Conservation (phyloP, 148 eudicot genomes). For the Chenopodium berlandieri region DNA sequence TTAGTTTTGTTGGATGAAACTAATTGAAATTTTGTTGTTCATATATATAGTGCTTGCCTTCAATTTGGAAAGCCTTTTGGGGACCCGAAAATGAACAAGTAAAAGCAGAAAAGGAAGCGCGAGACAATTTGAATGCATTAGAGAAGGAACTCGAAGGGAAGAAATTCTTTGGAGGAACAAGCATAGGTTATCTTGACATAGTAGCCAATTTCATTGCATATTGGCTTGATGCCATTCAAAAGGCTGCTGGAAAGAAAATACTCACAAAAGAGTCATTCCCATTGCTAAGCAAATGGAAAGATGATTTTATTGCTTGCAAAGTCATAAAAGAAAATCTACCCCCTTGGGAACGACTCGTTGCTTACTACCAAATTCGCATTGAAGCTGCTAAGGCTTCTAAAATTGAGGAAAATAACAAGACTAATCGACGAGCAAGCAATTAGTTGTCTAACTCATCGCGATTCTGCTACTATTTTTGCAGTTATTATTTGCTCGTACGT, state of each 20-base stretch:
- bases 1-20: background rate
- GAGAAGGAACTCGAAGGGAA: constrained; percentile 36
- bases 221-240: constrained; percentile 32
- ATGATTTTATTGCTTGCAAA: constrained; percentile 8
- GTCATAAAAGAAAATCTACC: constrained; percentile 21
- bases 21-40: background rate
- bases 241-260: constrained; percentile 26
- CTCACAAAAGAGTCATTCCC: constrained; percentile 25
- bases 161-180: constrained; percentile 35
- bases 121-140: constrained; percentile 19
- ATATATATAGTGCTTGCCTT: constrained; percentile 21
- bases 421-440: background rate
- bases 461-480: background rate
- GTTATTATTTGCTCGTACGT: background rate
- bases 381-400: constrained; percentile 27
- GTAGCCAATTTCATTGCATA: constrained; percentile 33
- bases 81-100: constrained; percentile 24
- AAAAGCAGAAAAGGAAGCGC: constrained; percentile 29
- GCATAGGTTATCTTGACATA: constrained; percentile 35
- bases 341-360: constrained; percentile 30
- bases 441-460: background rate
- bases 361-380: constrained; percentile 22
- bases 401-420: background rate
- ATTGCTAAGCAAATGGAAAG: constrained; percentile 18
- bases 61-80: constrained; percentile 28